Conservation (phyloP, 306 rosid species). For the Clitoria ternatea region DNA sequence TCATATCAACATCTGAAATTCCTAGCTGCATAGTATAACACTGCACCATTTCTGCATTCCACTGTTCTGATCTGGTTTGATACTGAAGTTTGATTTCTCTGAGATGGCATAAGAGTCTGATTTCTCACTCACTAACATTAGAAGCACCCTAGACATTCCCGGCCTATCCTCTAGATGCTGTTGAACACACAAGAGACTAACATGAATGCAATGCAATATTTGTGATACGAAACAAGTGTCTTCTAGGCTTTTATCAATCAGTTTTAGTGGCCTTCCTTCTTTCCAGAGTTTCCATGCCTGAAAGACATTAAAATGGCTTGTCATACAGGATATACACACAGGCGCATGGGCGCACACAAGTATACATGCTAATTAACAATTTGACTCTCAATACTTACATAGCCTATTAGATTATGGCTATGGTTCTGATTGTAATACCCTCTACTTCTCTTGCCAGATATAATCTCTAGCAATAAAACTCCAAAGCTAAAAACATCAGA, state of each 20-base stretch:
- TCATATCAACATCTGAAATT: no score
- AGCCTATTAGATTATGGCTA: conserved; percentile 47
- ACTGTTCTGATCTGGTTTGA: no score
- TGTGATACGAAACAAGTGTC: conserved; percentile 26
- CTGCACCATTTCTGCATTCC: no score
- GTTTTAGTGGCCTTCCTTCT: conserved; percentile 41
- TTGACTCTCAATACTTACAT: conserved; percentile 38
- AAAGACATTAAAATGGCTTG: background rate
- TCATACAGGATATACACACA: background rate
- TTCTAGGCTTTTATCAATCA: conserved; percentile 38
- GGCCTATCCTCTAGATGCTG: conserved; percentile 47
- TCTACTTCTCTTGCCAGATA: conserved; percentile 52
- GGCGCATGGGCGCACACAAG: no score
- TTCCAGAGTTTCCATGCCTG: conserved; percentile 72
- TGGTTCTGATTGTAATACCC: conserved; percentile 44
- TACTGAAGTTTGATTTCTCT: no score
- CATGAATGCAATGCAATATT: conserved; percentile 49
- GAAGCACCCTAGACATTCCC: conserved; percentile 38
- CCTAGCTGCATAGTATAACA: no score
- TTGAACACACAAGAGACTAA: conserved; percentile 67
- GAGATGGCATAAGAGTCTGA: no score
- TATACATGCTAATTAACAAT: background rate
- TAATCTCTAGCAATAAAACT: conserved; percentile 45
- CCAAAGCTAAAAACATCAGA: conserved; percentile 50
- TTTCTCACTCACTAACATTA: conserved; percentile 52